Evolutionary conservation across 129 eudicot species (phyloP).

Genomic region (Escallonia herrerae): DNA sequence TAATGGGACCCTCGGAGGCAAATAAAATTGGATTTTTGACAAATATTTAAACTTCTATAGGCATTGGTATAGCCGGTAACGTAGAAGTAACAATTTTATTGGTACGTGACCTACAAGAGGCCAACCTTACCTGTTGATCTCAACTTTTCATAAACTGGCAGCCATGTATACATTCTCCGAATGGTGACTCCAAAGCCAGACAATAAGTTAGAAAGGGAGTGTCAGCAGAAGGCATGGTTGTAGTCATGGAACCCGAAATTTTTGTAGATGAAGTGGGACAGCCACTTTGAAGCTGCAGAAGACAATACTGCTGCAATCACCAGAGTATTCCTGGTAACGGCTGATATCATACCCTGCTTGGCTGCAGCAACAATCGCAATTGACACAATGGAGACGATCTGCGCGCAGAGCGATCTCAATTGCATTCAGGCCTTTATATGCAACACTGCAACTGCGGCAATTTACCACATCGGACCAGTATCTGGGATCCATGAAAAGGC

Average conservation of each 20-base stretch:
- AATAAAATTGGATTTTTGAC: too few relatives aligned
- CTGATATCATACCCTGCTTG: constrained; percentile 39
- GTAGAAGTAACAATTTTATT: too few relatives aligned
- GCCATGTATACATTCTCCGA: too few relatives aligned
- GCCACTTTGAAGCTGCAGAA: constrained; percentile 70
- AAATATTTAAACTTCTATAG: too few relatives aligned
- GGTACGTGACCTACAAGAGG: too few relatives aligned
- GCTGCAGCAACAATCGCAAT: constrained; percentile 62
- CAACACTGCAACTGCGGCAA: constrained; percentile 67
- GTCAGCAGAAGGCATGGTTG: constrained; percentile 47
- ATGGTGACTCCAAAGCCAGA: not conserved
- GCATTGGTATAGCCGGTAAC: too few relatives aligned
- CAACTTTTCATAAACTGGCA: too few relatives aligned
- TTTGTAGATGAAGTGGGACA: constrained; percentile 72
- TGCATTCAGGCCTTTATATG: constrained; percentile 52
- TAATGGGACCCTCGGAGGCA: too few relatives aligned
- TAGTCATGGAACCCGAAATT: constrained; percentile 73
- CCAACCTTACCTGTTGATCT: too few relatives aligned
- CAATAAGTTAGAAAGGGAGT: not conserved
- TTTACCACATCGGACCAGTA: constrained; percentile 65
- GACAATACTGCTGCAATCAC: constrained; percentile 46
- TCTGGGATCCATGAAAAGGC: constrained; percentile 25
- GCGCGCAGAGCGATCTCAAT: constrained; percentile 48
- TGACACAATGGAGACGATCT: constrained; percentile 45
- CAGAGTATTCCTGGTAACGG: constrained; percentile 35